Conservation (phyloP, 2,329 filamentous ascomycete species). For the Dactylellina cionopaga region DNA sequence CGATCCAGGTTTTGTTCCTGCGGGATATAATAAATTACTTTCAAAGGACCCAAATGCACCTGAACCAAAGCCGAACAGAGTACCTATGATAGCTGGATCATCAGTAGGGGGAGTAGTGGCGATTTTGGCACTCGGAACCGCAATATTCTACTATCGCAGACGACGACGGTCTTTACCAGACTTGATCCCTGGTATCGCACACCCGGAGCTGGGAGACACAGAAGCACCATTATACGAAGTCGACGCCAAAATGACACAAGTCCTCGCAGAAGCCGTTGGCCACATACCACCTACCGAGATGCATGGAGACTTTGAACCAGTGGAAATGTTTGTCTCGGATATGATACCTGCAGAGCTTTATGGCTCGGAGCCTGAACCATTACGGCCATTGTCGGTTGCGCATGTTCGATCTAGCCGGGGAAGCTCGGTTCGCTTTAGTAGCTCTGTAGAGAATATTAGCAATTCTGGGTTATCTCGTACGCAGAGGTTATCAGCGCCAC, state of each 20-base stretch:
- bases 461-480: no score
- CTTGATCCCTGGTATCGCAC: constrained; percentile 25
- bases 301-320: constrained; percentile 16
- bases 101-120: not conserved
- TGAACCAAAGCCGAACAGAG: not conserved
- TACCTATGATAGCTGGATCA: constrained; percentile 19
- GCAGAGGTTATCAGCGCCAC: no score
- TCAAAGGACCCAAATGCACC: not conserved
- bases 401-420: not conserved
- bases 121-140: not conserved
- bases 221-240: constrained; percentile 23
- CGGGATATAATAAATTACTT: not conserved
- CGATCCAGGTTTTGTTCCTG: not conserved
- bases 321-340: constrained; percentile 29
- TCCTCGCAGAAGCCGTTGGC: constrained; percentile 20
- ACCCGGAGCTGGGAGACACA: constrained; percentile 16
- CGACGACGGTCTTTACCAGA: constrained; percentile 17
- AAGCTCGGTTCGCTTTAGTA: no score
- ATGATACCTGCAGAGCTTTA: constrained; percentile 24
- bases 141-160: constrained; percentile 14
- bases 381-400: not conserved
- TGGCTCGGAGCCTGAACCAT: constrained; percentile 3
- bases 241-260: constrained; percentile 16
- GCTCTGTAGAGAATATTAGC: no score
- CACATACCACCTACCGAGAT: constrained; percentile 14